These are phyloP conservation scores for Phialophora verrucosa DNA, from an alignment of 2,329 filamentous ascomycete genomes.

Conservation along the genomic window DNA sequence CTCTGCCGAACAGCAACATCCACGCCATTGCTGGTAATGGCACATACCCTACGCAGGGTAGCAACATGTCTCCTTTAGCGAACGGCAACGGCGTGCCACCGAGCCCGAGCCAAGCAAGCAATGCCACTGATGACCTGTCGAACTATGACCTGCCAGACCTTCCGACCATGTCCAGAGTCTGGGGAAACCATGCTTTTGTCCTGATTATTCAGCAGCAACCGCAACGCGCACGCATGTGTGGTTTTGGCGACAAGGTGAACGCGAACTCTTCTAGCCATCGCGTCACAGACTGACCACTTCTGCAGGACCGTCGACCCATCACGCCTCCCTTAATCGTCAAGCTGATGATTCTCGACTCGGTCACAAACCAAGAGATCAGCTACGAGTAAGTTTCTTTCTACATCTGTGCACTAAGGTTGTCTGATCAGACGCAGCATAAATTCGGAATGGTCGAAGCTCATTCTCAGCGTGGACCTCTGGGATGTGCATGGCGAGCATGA, in stretches of 20 bases:
- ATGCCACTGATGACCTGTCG: conserved; percentile 33
- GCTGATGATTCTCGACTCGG: conserved; percentile 75
- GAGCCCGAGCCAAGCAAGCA: conserved; percentile 46
- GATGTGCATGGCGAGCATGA: conserved; percentile 64
- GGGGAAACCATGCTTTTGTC: conserved; percentile 58
- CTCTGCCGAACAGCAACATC: conserved; percentile 5
- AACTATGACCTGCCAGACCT: conserved; percentile 41
- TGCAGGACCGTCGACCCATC: conserved; percentile 88
- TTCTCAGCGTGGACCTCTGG: conserved; percentile 73
- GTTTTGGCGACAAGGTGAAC: conserved; percentile 92
- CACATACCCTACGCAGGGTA: conserved; percentile 39
- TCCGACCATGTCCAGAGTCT: conserved; percentile 49
- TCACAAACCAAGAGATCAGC: conserved; percentile 79
- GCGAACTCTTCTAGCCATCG: conserved; percentile 11
- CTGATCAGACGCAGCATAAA: conserved; percentile 61
- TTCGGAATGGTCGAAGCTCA: conserved; percentile 67
- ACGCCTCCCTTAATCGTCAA: conserved; percentile 92
- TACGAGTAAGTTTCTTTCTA: conserved; percentile 68
- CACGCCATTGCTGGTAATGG: neutral
- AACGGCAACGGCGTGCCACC: conserved; percentile 41
- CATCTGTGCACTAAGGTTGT: conserved; percentile 23
- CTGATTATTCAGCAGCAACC: conserved; percentile 89
- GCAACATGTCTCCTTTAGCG: conserved; percentile 29
- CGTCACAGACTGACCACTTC: conserved; percentile 19
- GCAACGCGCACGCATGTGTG: conserved; percentile 93